Evolutionary conservation across 805 yeast species (phyloP).

Genomic region (Suhomyces sp.): DNA sequence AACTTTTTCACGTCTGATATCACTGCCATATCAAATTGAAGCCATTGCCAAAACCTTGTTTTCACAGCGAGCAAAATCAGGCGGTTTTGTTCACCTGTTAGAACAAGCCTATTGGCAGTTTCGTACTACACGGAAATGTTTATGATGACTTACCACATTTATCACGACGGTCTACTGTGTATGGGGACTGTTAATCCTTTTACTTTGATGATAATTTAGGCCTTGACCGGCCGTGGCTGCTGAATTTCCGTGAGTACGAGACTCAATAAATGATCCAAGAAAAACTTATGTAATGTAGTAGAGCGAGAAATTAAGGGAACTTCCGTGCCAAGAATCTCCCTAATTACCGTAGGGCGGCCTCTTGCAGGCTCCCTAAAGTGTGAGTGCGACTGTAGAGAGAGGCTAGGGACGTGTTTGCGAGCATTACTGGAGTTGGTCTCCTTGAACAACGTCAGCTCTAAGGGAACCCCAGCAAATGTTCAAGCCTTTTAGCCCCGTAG

Average conservation of each 20-base stretch:
- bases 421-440: not conserved
- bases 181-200: slow-evolving; percentile 42
- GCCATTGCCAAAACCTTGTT: slow-evolving; percentile 21
- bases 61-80: slow-evolving; percentile 11
- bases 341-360: not conserved
- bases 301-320: not conserved
- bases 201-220: slow-evolving; percentile 43
- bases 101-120: slow-evolving; percentile 4
- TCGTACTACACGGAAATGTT: slow-evolving; percentile 16
- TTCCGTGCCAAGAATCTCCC: not conserved
- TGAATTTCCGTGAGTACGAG: slow-evolving; percentile 18
- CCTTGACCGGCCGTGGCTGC: slow-evolving; percentile 56
- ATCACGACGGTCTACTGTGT: slow-evolving; percentile 55
- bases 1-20: slow-evolving; percentile 50
- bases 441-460: not conserved
- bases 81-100: slow-evolving; percentile 7
- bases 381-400: not conserved
- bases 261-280: not conserved
- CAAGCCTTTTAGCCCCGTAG: not conserved
- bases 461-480: not conserved
- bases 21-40: slow-evolving; percentile 16
- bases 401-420: not conserved
- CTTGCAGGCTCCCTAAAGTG: not conserved
- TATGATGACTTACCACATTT: slow-evolving; percentile 47
- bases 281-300: not conserved